Evolutionary conservation across 306 rosid genomes (phyloP).

Genomic region (Dalbergia oliveri): DNA sequence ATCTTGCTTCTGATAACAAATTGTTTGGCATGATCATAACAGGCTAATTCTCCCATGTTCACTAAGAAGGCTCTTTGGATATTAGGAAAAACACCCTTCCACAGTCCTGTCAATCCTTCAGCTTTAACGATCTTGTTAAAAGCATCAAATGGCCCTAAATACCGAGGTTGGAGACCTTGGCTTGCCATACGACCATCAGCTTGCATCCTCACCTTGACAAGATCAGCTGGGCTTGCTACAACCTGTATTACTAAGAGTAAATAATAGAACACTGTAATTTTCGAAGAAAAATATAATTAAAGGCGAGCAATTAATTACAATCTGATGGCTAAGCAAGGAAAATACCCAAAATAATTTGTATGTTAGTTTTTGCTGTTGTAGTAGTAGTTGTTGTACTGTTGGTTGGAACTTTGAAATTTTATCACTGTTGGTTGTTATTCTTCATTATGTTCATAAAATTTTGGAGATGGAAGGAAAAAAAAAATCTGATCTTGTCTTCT

Average conservation of each 20-base stretch:
- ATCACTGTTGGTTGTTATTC: not conserved
- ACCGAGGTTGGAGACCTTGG: conserved; percentile 76
- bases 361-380: too few species aligned
- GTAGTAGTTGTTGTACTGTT: not conserved
- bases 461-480: not conserved
- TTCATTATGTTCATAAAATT: not conserved
- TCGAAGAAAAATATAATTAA: conserved; percentile 19
- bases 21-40: conserved; percentile 85
- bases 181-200: conserved; percentile 73
- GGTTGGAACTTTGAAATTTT: not conserved
- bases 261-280: conserved; percentile 42
- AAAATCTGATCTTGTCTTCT: not conserved
- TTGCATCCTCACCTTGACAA: conserved; percentile 96
- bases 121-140: conserved; percentile 66
- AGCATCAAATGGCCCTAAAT: conserved; percentile 79
- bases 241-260: conserved; percentile 63
- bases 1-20: conserved; percentile 66
- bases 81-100: conserved; percentile 90
- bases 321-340: conserved; percentile 16
- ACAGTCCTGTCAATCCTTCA: conserved; percentile 79
- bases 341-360: not conserved
- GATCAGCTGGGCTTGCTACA: conserved; percentile 97
- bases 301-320: conserved; percentile 2
- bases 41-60: conserved; percentile 91
- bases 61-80: conserved; percentile 91